Conservation (phyloP, 306 rosid species). For the Myrica gale region DNA sequence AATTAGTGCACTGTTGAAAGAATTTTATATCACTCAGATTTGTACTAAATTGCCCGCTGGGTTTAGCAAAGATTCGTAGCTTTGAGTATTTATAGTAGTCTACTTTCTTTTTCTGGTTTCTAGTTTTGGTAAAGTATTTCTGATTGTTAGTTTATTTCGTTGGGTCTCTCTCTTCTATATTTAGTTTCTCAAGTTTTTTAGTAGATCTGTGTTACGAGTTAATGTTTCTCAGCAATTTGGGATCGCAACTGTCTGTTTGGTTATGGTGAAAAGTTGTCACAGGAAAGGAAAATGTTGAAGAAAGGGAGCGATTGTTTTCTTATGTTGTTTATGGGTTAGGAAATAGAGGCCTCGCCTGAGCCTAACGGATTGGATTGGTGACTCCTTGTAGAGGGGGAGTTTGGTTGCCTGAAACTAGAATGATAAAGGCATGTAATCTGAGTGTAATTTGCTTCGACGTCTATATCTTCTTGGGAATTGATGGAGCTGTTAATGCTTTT, state of each 20-base stretch:
- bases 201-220: conserved; percentile 68
- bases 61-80: conserved; percentile 55
- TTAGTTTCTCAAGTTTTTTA: conserved; percentile 27
- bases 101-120: conserved; percentile 27
- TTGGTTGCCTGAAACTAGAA: conserved; percentile 30
- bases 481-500: conserved; percentile 1
- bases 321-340: conserved; percentile 19
- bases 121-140: conserved; percentile 12
- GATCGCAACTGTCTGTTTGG: conserved; percentile 32
- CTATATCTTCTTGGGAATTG: conserved; percentile 12
- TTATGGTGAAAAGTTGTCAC: conserved; percentile 27
- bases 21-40: conserved; percentile 52
- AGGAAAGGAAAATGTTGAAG: conserved; percentile 15
- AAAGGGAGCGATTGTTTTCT: conserved; percentile 23
- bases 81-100: conserved; percentile 46
- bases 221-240: conserved; percentile 33
- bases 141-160: conserved; percentile 39
- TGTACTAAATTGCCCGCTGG: conserved; percentile 33
- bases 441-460: conserved; percentile 19
- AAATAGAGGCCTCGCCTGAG: conserved; percentile 11
- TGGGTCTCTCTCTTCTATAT: conserved; percentile 23
- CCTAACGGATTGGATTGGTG: conserved; percentile 18
- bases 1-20: conserved; percentile 29
- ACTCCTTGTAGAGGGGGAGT: conserved; percentile 22
- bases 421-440: conserved; percentile 24